These are phyloP conservation scores for Puccinia sorghi DNA, from an alignment of 1,284 basidiomycete genomes.

Conservation along the genomic window DNA sequence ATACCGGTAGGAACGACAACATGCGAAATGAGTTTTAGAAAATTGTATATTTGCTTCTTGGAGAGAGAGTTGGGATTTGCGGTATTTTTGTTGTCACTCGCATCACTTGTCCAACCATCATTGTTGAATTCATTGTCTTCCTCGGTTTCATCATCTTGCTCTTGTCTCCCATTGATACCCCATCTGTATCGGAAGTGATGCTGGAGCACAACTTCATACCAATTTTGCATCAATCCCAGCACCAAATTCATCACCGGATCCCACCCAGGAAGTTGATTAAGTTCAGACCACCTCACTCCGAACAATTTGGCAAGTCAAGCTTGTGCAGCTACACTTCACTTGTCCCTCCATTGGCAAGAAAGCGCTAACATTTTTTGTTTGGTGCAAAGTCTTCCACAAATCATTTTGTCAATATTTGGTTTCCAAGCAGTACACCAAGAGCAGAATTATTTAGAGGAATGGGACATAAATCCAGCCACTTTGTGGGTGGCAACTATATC, in stretches of 20 bases:
- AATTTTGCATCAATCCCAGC: conserved; percentile 27
- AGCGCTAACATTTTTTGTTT: background rate
- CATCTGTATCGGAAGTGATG: conserved; percentile 14
- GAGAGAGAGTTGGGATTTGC: no score
- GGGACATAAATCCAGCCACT: conserved; percentile 27
- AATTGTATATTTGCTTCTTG: no score
- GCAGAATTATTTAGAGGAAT: conserved; percentile 9
- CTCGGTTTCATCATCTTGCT: background rate
- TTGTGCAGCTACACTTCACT: background rate
- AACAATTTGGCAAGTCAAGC: background rate
- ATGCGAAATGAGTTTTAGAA: background rate
- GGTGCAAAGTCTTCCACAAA: background rate
- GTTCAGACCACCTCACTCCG: conserved; percentile 30
- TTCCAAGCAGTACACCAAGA: conserved; percentile 8
- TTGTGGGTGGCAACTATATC: conserved; percentile 39
- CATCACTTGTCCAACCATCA: background rate
- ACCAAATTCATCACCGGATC: conserved; percentile 18
- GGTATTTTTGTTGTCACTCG: background rate
- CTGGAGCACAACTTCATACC: conserved; percentile 26
- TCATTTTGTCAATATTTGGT: background rate
- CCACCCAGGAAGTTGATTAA: conserved; percentile 21
- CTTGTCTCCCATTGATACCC: background rate
- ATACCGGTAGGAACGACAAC: conserved; percentile 49
- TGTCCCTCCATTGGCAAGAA: background rate
- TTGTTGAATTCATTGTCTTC: background rate